These are phyloP conservation scores for Nicotiana knightiana DNA, from an alignment of 257 asterid species.

Conservation along the genomic window DNA sequence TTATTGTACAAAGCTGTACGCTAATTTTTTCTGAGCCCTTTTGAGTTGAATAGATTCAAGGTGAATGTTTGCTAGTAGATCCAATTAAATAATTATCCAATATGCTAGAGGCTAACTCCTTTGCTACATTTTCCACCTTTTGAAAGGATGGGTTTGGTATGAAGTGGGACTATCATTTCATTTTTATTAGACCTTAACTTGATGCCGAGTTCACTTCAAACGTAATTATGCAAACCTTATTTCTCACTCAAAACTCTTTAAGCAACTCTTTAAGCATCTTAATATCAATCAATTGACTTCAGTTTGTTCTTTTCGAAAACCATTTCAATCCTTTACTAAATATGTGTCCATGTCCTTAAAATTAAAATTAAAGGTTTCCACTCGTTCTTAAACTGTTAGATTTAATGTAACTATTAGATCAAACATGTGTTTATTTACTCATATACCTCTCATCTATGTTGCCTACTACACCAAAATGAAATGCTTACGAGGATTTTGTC, in stretches of 20 bases:
- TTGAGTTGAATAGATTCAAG: not conserved
- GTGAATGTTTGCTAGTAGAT: not conserved
- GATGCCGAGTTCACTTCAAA: constrained; percentile 29
- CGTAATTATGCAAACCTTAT: constrained; percentile 42
- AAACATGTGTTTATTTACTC: not conserved
- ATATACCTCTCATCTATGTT: not conserved
- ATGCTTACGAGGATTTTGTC: not conserved
- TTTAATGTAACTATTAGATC: not conserved
- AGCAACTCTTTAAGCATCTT: not conserved
- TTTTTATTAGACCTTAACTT: constrained; percentile 13
- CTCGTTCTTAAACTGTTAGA: not conserved
- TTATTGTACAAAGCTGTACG: not conserved
- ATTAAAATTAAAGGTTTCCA: not conserved
- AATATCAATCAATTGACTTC: not conserved
- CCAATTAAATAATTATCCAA: no score
- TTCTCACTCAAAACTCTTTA: constrained; percentile 21
- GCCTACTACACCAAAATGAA: not conserved
- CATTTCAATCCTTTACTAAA: not conserved
- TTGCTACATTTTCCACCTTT: not conserved
- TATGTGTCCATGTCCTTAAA: not conserved
- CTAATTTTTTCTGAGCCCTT: not conserved
- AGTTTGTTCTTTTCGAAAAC: not conserved
- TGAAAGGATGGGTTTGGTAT: not conserved
- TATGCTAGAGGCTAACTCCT: not conserved
- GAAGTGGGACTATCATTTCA: not conserved